phyloP scores from a whole-genome alignment of 2,329 filamentous ascomycete genomes.

The Penicillium psychrosexuale region DNA sequence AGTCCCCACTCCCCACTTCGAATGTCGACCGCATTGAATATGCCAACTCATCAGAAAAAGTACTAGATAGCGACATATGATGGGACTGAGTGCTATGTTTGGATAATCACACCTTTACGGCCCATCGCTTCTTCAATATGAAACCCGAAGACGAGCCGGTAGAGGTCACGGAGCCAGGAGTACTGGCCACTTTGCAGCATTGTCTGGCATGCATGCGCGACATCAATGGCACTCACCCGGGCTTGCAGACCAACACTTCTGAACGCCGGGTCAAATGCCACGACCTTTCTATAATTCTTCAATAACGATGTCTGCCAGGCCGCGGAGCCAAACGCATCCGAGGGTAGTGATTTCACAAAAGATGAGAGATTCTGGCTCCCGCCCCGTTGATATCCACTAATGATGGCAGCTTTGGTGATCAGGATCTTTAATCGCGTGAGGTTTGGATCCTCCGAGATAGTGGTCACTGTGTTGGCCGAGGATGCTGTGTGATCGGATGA shows the following conservation, averaged over 20 bases:
- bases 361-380: slow-evolving; percentile 59
- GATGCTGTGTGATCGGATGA: slow-evolving; percentile 50
- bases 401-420: slow-evolving; percentile 80
- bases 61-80: not conserved
- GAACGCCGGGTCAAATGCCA: slow-evolving; percentile 69
- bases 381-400: slow-evolving; percentile 71
- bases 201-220: slow-evolving; percentile 73
- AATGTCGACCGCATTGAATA: not conserved
- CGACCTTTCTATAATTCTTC: slow-evolving; percentile 75
- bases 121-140: slow-evolving; percentile 71
- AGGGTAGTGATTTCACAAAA: slow-evolving; percentile 72
- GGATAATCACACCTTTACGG: slow-evolving; percentile 57
- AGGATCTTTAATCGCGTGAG: slow-evolving; percentile 74
- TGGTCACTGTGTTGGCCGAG: slow-evolving; percentile 45
- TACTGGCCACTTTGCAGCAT: slow-evolving; percentile 73
- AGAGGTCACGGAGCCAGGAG: slow-evolving; percentile 76
- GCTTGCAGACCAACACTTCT: slow-evolving; percentile 39
- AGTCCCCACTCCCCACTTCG: not conserved
- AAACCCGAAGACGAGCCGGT: slow-evolving; percentile 79
- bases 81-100: slow-evolving; percentile 24
- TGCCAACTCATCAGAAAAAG: not conserved
- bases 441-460: slow-evolving; percentile 65
- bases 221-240: slow-evolving; percentile 61
- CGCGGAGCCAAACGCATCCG: slow-evolving; percentile 72
- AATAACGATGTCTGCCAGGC: slow-evolving; percentile 69